A percentile compares a stretch with the other conserved stretches of the same genome.
Evolutionary conservation across 192 early-diverging fungal genomes (phyloP).

Genomic region (Polychytrium aggregatum): DNA sequence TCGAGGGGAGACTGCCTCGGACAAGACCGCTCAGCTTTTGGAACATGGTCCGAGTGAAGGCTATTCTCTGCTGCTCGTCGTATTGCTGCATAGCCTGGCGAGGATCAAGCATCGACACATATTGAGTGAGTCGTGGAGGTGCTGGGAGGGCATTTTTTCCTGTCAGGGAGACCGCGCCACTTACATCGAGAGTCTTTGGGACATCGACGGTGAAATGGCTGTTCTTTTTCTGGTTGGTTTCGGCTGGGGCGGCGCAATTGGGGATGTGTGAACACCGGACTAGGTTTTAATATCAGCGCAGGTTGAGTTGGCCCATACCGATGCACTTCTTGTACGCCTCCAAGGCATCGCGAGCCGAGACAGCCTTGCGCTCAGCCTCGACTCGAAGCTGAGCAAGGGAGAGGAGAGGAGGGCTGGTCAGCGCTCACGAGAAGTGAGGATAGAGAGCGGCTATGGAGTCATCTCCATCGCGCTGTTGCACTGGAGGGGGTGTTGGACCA

Average conservation of each 20-base stretch:
- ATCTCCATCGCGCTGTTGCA: no score
- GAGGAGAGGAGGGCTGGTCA: no score
- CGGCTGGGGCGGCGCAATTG: conserved; percentile 17
- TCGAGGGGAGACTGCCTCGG: conserved; percentile 2
- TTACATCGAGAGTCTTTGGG: conserved; percentile 24
- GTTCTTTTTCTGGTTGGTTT: conserved; percentile 27
- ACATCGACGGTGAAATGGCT: conserved; percentile 15
- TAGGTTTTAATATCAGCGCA: no score
- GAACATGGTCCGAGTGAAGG: conserved; percentile 14
- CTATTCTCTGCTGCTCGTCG: conserved; percentile 23
- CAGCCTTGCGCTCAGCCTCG: conserved; percentile 30
- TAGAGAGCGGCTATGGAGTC: no score
- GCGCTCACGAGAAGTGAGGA: no score
- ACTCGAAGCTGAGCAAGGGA: conserved; percentile 12
- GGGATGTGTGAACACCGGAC: no score
- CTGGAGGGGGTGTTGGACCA: no score
- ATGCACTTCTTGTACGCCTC: conserved; percentile 23
- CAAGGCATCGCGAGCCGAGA: conserved; percentile 19
- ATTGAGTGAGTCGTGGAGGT: no score
- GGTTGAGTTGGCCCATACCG: conserved; percentile 1
- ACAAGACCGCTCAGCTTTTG: conserved; percentile 16
- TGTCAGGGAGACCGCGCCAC: neutral
- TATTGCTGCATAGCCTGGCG: conserved; percentile 20
- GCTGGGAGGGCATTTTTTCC: no score
- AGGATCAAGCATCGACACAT: neutral